These are phyloP conservation scores for Triticum turgidum DNA, from an alignment of 176 grass and related monocot species.

Conservation along the genomic window DNA sequence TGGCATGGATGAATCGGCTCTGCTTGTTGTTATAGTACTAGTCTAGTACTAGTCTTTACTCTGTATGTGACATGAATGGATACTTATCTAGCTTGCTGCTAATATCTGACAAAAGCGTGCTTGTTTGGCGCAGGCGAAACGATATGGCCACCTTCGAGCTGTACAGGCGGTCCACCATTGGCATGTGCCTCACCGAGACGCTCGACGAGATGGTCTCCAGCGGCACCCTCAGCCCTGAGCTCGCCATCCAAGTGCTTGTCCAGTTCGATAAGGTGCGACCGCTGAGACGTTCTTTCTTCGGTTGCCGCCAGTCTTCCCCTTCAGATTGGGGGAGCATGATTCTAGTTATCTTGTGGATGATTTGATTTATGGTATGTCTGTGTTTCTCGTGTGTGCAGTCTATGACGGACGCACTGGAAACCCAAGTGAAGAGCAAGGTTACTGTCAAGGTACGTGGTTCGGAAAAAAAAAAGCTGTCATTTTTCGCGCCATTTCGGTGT, in stretches of 20 bases:
- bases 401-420: constrained; percentile 90
- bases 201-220: constrained; percentile 94
- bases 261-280: constrained; percentile 78
- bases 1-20: not conserved
- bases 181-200: constrained; percentile 89
- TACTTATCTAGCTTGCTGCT: no score
- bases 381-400: constrained; percentile 45
- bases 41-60: not conserved
- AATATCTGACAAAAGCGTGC: not conserved
- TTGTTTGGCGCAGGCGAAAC: not conserved
- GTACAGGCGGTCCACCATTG: constrained; percentile 82
- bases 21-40: not conserved
- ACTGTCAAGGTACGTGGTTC: constrained; percentile 61
- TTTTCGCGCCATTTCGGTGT: not conserved
- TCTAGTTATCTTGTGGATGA: not conserved
- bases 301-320: not conserved
- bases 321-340: not conserved
- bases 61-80: not conserved
- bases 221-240: constrained; percentile 78
- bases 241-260: constrained; percentile 93
- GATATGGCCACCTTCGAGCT: constrained; percentile 94
- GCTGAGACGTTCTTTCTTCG: not conserved
- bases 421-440: constrained; percentile 94
- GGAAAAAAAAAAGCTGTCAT: not conserved
- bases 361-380: not conserved